These are phyloP conservation scores for Gossypium sturtianum DNA, from an alignment of 345 rosid species.

Conservation along the genomic window DNA sequence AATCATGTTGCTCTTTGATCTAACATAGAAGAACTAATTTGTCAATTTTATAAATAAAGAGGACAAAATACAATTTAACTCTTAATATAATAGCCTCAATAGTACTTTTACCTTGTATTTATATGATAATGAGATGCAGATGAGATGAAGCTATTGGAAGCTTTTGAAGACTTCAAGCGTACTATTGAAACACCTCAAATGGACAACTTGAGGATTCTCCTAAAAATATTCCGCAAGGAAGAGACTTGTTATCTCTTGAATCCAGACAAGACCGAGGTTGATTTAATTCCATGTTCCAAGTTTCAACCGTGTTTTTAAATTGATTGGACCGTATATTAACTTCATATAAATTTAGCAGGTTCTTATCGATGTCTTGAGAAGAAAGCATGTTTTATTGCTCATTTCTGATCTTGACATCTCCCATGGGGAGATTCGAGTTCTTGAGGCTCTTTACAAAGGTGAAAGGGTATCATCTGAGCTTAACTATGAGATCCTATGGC, in stretches of 20 bases:
- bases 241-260: constrained; percentile 24
- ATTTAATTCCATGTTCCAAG: not conserved
- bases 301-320: not conserved
- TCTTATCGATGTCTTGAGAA: constrained; percentile 55
- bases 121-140: constrained; percentile 22
- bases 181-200: constrained; percentile 26
- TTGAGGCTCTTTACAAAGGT: constrained; percentile 19
- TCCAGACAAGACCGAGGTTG: constrained; percentile 32
- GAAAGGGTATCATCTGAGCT: not conserved
- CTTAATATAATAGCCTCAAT: too few relatives aligned
- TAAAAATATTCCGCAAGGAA: constrained; percentile 37
- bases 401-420: constrained; percentile 45
- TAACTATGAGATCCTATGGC: constrained; percentile 38
- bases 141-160: constrained; percentile 28
- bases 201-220: constrained; percentile 43
- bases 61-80: too few relatives aligned
- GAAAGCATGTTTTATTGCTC: constrained; percentile 64
- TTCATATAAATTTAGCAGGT: constrained; percentile 33
- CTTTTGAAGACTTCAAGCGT: constrained; percentile 22
- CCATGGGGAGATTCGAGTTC: constrained; percentile 25
- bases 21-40: too few relatives aligned
- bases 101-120: too few relatives aligned
- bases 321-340: not conserved
- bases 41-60: too few relatives aligned
- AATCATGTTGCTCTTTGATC: too few relatives aligned